Conservation (phyloP, 805 yeast genomes). For the Ogataea allantospora region DNA sequence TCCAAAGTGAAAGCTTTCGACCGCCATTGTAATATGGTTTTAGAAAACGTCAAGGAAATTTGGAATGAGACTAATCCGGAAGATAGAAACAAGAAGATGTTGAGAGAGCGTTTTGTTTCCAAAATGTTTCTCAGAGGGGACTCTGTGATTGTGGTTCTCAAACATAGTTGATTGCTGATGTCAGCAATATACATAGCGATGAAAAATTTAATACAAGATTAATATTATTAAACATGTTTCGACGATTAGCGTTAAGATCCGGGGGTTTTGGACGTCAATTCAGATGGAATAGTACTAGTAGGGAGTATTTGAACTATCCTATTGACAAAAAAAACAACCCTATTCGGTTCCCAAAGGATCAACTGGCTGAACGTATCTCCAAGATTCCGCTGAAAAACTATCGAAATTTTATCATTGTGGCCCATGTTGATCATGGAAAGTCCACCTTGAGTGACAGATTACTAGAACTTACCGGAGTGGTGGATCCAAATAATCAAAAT, state of each 20-base stretch:
- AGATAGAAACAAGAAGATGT: slow-evolving; percentile 34
- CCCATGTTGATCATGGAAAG: slow-evolving; percentile 86
- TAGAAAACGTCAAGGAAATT: slow-evolving; percentile 88
- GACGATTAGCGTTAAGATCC: slow-evolving; percentile 4
- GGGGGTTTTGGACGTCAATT: slow-evolving; percentile 1
- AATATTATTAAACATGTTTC: slow-evolving; percentile 3
- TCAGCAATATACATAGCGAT: slow-evolving; percentile 3
- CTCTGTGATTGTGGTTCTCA: slow-evolving; percentile 79
- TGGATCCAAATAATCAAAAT: slow-evolving; percentile 63
- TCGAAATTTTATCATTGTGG: slow-evolving; percentile 90
- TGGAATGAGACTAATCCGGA: slow-evolving; percentile 55
- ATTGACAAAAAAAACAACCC: slow-evolving; percentile 32
- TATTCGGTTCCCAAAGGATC: slow-evolving; percentile 16
- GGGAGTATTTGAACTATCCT: slow-evolving; percentile 28
- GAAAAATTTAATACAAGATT: slow-evolving; percentile 5
- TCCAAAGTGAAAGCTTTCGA: slow-evolving; percentile 94
- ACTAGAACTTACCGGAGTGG: slow-evolving; percentile 85
- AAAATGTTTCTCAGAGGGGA: slow-evolving; percentile 95
- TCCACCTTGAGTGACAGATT: slow-evolving; percentile 88
- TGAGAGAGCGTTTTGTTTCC: slow-evolving; percentile 73
- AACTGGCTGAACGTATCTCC: slow-evolving; percentile 49
- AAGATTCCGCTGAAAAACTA: slow-evolving; percentile 79
- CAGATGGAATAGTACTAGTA: slow-evolving; percentile 5
- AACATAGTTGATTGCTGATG: slow-evolving; percentile 17
- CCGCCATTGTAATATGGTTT: slow-evolving; percentile 89